Evolutionary conservation across 1,284 basidiomycete species (phyloP).

Genomic region (Naganishia cerealis): DNA sequence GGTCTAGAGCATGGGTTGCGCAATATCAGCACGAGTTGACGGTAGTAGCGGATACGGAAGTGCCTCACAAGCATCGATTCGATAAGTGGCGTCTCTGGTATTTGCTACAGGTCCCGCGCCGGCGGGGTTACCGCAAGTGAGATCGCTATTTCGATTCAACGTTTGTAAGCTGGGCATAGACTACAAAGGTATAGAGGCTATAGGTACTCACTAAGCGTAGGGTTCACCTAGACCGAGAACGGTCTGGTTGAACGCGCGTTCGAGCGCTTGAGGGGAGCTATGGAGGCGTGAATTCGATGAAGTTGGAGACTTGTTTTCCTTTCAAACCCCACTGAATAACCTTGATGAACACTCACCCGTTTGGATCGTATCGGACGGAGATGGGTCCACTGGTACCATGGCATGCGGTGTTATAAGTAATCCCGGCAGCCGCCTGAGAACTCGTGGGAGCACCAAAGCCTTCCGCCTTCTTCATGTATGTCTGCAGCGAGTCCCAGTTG

Average conservation of each 20-base stretch:
- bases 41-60: neutral
- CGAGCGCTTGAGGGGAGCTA: slow-evolving; percentile 38
- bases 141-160: slow-evolving; percentile 33
- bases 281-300: too few relatives aligned
- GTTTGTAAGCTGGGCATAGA: neutral
- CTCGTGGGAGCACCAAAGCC: slow-evolving; percentile 38
- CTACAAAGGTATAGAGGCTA: neutral
- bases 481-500: slow-evolving; percentile 44
- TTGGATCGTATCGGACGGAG: slow-evolving; percentile 37
- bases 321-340: neutral
- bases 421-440: slow-evolving; percentile 36
- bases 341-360: slow-evolving; percentile 23
- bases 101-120: slow-evolving; percentile 43
- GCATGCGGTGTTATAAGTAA: slow-evolving; percentile 39
- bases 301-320: neutral
- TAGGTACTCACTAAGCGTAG: slow-evolving; percentile 35
- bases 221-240: slow-evolving; percentile 39
- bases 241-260: slow-evolving; percentile 41
- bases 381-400: slow-evolving; percentile 41
- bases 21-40: neutral
- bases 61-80: slow-evolving; percentile 45
- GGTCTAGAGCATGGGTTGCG: slow-evolving; percentile 32
- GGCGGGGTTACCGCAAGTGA: slow-evolving; percentile 46
- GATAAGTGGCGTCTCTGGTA: slow-evolving; percentile 37
- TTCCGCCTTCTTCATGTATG: slow-evolving; percentile 45